Evolutionary conservation across 208 protist genomes (phyloP).

Genomic region (Leishmania amazonensis): DNA sequence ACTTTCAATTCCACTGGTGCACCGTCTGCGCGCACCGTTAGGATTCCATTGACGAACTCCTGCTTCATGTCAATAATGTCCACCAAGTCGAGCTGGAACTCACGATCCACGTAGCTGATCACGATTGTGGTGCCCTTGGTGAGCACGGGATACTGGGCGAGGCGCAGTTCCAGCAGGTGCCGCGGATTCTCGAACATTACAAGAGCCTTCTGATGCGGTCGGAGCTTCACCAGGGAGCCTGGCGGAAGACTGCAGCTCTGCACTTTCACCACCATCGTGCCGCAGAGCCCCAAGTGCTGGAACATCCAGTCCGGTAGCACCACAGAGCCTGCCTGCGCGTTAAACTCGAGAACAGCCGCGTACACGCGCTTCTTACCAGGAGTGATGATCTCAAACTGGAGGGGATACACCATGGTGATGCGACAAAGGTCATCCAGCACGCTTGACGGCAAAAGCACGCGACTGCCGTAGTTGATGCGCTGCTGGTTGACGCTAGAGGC

Average conservation of each 20-base stretch:
- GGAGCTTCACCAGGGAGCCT: slow-evolving; percentile 92
- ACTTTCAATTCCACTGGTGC: slow-evolving; percentile 92
- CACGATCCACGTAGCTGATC: slow-evolving; percentile 86
- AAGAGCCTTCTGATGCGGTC: slow-evolving; percentile 90
- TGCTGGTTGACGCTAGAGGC: slow-evolving; percentile 39
- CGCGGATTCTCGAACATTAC: slow-evolving; percentile 93
- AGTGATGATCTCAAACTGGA: slow-evolving; percentile 90
- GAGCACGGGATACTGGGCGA: slow-evolving; percentile 91
- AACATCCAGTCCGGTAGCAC: slow-evolving; percentile 96
- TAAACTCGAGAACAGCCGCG: slow-evolving; percentile 94
- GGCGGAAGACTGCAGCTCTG: slow-evolving; percentile 74
- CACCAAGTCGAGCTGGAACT: slow-evolving; percentile 88
- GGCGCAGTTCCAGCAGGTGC: slow-evolving; percentile 90
- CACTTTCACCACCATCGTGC: slow-evolving; percentile 65
- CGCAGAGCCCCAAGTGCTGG: slow-evolving; percentile 70
- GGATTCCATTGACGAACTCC: slow-evolving; percentile 73
- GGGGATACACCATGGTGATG: slow-evolving; percentile 88
- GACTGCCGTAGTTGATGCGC: slow-evolving; percentile 75
- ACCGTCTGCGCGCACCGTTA: slow-evolving; percentile 88
- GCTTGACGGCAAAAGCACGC: slow-evolving; percentile 85
- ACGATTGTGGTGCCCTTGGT: slow-evolving; percentile 91
- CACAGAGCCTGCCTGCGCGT: slow-evolving; percentile 82
- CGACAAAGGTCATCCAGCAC: slow-evolving; percentile 73
- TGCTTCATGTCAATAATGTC: slow-evolving; percentile 71
- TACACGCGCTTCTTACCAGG: slow-evolving; percentile 42